Evolutionary conservation across 495 filamentous ascomycete species (phyloP), one percentile per base, ranked within the genome.

Genomic region (Xylaria bambusicola): DNA sequence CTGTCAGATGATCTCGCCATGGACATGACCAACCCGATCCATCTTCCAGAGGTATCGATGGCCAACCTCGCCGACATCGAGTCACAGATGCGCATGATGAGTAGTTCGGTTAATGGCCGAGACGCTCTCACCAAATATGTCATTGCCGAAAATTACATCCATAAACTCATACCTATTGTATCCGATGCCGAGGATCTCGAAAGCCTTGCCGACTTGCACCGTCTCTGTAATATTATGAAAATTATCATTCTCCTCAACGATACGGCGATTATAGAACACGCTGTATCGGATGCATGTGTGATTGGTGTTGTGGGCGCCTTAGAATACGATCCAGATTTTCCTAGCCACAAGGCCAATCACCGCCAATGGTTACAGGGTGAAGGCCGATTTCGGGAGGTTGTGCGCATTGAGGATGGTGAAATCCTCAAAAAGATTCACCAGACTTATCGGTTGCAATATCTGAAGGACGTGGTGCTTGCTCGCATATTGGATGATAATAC

Each of bases 251-350:
- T 98, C 44, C 83, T 98, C 21, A 98, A 98, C 71, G 95, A 98
- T 67, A 96, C 87, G 35, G 77, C 84, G 55, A 96, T 98, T 58
- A 96, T 98, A 61, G 94, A 98, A 70, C 86, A 88, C 47, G 90
- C 92, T 45, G 93, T 98, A 7, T 89, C 88, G 7, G 95, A 98
- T 75, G 84, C 90, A 29, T 84, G 92, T 59, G 87, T 98, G 41
- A 73, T 96, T 50, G 95, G 93, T 2, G 93, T 98, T 44, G 94
- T 98, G 47, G 94, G 95, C 51, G 96, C 96, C 42, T 76, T 98
- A 55, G 94, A 98, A 82, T 98, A 97, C 75, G 94, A 98, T 64
- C 94, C 95, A 8, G 94, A 98, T 72, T 98, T 98, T 63, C 94
- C 94, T n/a, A 92, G 86, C 40, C 94, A 98, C 78, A 97, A 97